Evolutionary conservation across 768 basidiomycete genomes (phyloP).

Genomic region (Dioszegia aurantiaca): DNA sequence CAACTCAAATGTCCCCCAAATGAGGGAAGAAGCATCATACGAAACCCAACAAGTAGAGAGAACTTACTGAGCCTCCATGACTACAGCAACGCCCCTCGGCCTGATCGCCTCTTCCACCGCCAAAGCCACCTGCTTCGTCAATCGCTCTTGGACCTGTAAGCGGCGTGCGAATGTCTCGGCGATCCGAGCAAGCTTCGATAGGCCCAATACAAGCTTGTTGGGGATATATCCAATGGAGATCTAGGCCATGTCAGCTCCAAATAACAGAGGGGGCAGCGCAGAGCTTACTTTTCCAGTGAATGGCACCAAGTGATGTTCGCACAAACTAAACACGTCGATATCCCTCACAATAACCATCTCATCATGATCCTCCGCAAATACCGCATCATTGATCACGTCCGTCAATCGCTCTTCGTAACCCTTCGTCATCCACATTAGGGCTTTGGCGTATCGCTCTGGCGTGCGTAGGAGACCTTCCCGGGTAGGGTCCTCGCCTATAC

Average conservation of each 20-base stretch:
- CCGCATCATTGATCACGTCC: conserved; percentile 98
- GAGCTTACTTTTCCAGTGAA: conserved; percentile 86
- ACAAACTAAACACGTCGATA: conserved; percentile 93
- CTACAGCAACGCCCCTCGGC: conserved; percentile 95
- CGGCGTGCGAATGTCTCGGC: conserved; percentile 95
- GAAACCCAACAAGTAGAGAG: background rate
- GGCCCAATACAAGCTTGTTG: conserved; percentile 84
- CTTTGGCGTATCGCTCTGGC: conserved; percentile 93
- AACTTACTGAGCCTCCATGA: conserved; percentile 95
- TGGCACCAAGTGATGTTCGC: conserved; percentile 97
- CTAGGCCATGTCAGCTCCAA: conserved; percentile 54
- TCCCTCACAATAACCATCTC: conserved; percentile 99
- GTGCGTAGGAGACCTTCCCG: conserved; percentile 88
- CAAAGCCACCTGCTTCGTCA: conserved; percentile 95
- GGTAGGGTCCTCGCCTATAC: conserved; percentile 96
- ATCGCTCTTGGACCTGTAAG: conserved; percentile 93
- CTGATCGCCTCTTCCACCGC: conserved; percentile 98
- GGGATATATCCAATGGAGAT: conserved; percentile 98
- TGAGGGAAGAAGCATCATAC: too few relatives aligned
- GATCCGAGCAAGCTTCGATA: conserved; percentile 94
- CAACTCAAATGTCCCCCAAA: too few relatives aligned
- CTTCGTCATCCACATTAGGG: conserved; percentile 97
- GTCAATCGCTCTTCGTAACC: conserved; percentile 92
- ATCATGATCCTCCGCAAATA: conserved; percentile 98
- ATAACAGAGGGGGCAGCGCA: too few relatives aligned